Percentiles rank a stretch among this genome's conserved stretches.
Conservation (phyloP, 1,284 basidiomycete genomes). For the Ustilago hordei region DNA sequence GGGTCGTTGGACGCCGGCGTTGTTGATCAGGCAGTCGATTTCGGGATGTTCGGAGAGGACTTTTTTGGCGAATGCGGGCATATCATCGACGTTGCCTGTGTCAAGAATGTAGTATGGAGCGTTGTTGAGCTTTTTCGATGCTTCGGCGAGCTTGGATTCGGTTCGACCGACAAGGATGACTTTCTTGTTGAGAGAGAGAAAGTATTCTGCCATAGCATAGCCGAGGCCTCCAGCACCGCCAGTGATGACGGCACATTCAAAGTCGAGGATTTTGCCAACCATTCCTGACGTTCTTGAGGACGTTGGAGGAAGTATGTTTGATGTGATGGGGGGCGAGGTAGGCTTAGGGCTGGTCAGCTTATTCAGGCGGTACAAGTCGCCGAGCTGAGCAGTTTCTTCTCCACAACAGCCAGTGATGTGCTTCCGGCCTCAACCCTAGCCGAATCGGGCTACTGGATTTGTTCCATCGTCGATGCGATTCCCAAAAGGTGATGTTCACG, state of each 20-base stretch:
- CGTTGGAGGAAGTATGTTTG: neutral
- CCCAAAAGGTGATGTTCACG: too few species aligned
- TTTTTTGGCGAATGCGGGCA: constrained; percentile 64
- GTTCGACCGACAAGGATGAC: constrained; percentile 70
- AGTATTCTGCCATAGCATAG: constrained; percentile 69
- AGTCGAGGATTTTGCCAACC: constrained; percentile 55
- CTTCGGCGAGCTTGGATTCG: constrained; percentile 66
- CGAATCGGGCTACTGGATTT: neutral
- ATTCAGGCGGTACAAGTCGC: neutral
- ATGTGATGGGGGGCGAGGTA: neutral
- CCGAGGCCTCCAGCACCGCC: constrained; percentile 61
- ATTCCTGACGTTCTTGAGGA: neutral
- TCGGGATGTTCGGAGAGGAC: constrained; percentile 70
- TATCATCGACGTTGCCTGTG: constrained; percentile 65
- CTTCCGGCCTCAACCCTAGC: neutral
- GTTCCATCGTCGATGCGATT: too few species aligned
- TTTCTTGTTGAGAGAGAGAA: constrained; percentile 68
- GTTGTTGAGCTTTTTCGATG: constrained; percentile 65
- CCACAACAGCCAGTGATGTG: neutral
- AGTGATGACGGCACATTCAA: constrained; percentile 63
- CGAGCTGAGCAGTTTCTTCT: neutral
- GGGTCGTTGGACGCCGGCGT: constrained; percentile 70
- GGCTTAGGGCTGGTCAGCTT: neutral
- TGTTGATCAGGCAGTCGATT: constrained; percentile 71
- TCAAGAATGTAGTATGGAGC: constrained; percentile 70